phyloP scores from a whole-genome alignment of 805 yeast species.

The Zygosaccharomyces kombuchaensis region DNA sequence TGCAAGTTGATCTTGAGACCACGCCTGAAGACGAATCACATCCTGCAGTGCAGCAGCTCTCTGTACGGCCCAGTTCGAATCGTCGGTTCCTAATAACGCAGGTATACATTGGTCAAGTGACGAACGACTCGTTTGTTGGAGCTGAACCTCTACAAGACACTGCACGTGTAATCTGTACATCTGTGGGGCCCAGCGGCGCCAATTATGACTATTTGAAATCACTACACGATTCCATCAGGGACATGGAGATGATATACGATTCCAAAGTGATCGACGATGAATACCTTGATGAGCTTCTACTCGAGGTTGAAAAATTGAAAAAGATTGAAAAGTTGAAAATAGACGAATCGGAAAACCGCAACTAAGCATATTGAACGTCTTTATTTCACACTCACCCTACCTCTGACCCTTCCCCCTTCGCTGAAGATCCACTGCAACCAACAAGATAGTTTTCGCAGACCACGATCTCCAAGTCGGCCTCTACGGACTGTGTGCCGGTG shows the following conservation, averaged over 20 bases:
- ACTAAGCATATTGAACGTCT: neutral
- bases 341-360: neutral
- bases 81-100: conserved; percentile 47
- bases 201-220: conserved; percentile 65
- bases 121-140: conserved; percentile 79
- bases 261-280: conserved; percentile 32
- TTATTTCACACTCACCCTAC: neutral
- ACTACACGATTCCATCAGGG: conserved; percentile 47
- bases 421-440: too few relatives aligned
- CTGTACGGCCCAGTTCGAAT: conserved; percentile 34
- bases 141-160: conserved; percentile 62
- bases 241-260: conserved; percentile 30
- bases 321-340: neutral
- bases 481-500: conserved; percentile 93
- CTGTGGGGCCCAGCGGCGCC: conserved; percentile 77
- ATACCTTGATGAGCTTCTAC: conserved; percentile 40
- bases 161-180: conserved; percentile 52
- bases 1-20: conserved; percentile 53
- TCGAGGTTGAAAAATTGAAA: conserved; percentile 24
- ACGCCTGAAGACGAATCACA: conserved; percentile 20
- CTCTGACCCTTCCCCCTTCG: too few relatives aligned
- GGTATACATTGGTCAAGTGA: conserved; percentile 80
- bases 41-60: conserved; percentile 28
- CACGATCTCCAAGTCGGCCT: conserved; percentile 40
- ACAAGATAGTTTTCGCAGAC: neutral